These are phyloP conservation scores for Talaromyces thailandensis DNA, from an alignment of 495 filamentous ascomycete species.

Conservation along the genomic window DNA sequence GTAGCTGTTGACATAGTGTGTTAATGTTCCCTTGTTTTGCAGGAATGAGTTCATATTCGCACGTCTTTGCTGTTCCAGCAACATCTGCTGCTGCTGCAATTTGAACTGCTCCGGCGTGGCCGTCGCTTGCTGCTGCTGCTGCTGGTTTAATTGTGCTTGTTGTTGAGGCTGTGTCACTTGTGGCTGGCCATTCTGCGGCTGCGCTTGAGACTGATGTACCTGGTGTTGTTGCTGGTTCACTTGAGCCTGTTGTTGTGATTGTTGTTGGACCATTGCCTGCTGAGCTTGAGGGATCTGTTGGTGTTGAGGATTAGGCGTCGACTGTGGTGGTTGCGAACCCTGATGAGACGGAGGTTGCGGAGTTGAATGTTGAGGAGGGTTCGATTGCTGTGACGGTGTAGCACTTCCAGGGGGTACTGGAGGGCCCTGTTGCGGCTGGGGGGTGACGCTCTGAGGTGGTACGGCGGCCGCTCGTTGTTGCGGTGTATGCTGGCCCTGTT, in stretches of 20 bases:
- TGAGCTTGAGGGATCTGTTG: constrained; percentile 36
- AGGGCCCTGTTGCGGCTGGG: constrained; percentile 45
- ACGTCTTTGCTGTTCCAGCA: constrained; percentile 28
- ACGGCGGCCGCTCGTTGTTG: constrained; percentile 32
- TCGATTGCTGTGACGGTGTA: constrained; percentile 30
- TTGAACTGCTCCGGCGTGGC: constrained; percentile 35
- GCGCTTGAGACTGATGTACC: constrained; percentile 28
- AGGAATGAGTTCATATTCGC: constrained; percentile 43
- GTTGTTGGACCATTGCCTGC: constrained; percentile 26
- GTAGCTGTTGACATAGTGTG: constrained; percentile 52
- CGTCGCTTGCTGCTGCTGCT: constrained; percentile 29
- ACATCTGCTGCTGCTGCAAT: constrained; percentile 26
- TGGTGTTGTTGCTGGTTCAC: constrained; percentile 23
- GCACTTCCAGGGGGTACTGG: constrained; percentile 32
- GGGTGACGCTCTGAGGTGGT: constrained; percentile 38
- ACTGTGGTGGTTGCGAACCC: constrained; percentile 34
- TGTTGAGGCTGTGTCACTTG: constrained; percentile 19
- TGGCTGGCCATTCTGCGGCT: constrained; percentile 19
- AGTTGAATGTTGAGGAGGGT: constrained; percentile 35
- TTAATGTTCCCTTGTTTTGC: constrained; percentile 17
- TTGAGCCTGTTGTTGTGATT: constrained; percentile 20
- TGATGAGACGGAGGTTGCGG: constrained; percentile 33
- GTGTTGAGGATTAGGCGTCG: constrained; percentile 32
- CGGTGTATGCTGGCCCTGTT: constrained; percentile 38
- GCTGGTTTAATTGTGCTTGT: constrained; percentile 27